A percentile compares a stretch with the other conserved stretches of the same genome.
Evolutionary conservation across 2,329 filamentous ascomycete species (phyloP).

Genomic region (Thelonectria olida): DNA sequence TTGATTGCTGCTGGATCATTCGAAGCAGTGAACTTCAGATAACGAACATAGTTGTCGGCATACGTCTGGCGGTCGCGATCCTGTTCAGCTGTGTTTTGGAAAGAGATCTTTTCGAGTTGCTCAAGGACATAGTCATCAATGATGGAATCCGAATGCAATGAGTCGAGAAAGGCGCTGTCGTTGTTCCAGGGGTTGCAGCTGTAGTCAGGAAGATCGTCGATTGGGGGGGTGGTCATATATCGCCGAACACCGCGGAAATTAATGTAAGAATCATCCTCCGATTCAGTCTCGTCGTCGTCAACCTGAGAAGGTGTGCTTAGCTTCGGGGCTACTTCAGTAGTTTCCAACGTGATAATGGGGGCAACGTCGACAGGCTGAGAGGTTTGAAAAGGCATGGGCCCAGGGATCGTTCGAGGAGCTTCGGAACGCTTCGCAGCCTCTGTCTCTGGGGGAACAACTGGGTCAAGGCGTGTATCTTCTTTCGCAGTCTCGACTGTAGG

Average conservation of each 20-base stretch:
- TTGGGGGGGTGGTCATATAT: conserved; percentile 63
- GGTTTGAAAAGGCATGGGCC: conserved; percentile 1
- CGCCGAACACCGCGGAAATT: conserved; percentile 60
- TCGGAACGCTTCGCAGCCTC: conserved; percentile 16
- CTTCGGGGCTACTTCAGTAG: conserved; percentile 44
- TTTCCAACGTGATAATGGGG: conserved; percentile 36
- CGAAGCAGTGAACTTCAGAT: conserved; percentile 65
- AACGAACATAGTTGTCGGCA: conserved; percentile 57
- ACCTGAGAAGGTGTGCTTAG: conserved; percentile 59
- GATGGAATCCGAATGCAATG: conserved; percentile 50
- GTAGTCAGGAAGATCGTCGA: conserved; percentile 62
- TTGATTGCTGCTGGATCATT: conserved; percentile 63
- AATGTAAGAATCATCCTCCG: conserved; percentile 62
- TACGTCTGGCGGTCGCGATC: conserved; percentile 53
- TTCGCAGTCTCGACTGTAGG: conserved; percentile 6
- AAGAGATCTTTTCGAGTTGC: conserved; percentile 54
- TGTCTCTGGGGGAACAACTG: neutral
- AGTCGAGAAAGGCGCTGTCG: conserved; percentile 55
- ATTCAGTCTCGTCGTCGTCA: conserved; percentile 63
- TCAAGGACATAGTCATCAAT: conserved; percentile 58
- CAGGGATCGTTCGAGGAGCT: neutral
- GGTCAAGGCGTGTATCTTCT: conserved; percentile 1
- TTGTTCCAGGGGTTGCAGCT: conserved; percentile 57
- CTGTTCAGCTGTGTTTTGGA: conserved; percentile 50
- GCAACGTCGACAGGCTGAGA: conserved; percentile 4